Conservation (phyloP, 2,329 filamentous ascomycete genomes). For the Phialocephala subalpina region DNA sequence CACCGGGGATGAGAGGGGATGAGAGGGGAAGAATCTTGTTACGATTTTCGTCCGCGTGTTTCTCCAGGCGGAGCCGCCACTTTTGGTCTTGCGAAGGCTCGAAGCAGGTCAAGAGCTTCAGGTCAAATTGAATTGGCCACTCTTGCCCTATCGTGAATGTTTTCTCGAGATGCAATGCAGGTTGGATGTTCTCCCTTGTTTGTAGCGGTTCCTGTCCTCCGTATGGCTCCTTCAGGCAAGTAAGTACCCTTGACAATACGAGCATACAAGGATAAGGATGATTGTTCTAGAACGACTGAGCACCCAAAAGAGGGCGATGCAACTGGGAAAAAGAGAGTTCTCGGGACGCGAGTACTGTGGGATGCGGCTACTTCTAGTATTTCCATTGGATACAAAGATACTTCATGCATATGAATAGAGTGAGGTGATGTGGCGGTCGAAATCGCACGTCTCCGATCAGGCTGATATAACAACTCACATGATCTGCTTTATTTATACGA, state of each 20-base stretch:
- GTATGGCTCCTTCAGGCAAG: not conserved
- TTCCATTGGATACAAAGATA: not conserved
- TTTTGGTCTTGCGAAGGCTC: not conserved
- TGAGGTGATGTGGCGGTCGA: not conserved
- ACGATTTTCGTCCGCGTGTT: not conserved
- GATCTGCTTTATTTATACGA: not conserved
- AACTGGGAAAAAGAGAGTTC: not conserved
- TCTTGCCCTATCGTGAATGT: constrained; percentile 1
- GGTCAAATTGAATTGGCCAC: not conserved
- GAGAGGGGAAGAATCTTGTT: not conserved
- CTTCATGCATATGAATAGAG: not conserved
- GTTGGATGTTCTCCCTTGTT: not conserved
- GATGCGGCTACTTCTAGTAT: not conserved
- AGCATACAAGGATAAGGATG: constrained; percentile 3
- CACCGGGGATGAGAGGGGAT: not conserved
- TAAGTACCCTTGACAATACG: not conserved
- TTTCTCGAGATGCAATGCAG: not conserved
- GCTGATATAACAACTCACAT: not conserved
- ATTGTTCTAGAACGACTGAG: constrained; percentile 1
- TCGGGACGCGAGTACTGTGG: not conserved
- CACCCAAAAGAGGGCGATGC: not conserved
- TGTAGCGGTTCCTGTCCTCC: not conserved
- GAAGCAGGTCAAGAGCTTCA: not conserved
- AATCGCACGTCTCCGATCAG: not conserved
- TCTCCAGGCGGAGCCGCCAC: not conserved